Percentiles rank a stretch among this genome's conserved stretches.
Conservation (phyloP, 169 alveolate species). For the Babesia sp. region DNA sequence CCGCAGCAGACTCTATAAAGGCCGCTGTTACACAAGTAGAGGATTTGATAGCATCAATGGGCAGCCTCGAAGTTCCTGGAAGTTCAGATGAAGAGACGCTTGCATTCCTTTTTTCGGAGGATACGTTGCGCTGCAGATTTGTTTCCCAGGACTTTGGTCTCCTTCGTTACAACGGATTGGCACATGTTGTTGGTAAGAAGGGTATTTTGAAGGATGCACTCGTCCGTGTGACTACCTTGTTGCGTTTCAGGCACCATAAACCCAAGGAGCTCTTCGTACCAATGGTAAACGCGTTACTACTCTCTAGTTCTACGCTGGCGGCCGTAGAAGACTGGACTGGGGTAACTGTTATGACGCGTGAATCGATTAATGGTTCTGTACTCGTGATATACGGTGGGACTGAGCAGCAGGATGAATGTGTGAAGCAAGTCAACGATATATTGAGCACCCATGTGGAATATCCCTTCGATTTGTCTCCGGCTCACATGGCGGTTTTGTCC, state of each 20-base stretch:
- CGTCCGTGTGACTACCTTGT: slow-evolving; percentile 3
- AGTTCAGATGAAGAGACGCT: slow-evolving; percentile 5
- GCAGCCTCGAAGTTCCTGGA: slow-evolving; percentile 13
- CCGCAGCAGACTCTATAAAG: slow-evolving; percentile 5
- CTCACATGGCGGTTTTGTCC: slow-evolving; percentile 42
- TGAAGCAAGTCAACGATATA: slow-evolving; percentile 31
- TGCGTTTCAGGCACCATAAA: not conserved
- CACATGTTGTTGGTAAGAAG: slow-evolving; percentile 10
- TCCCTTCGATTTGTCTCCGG: slow-evolving; percentile 26
- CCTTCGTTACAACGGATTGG: slow-evolving; percentile 18
- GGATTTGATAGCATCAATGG: slow-evolving; percentile 6
- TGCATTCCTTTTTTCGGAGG: slow-evolving; percentile 25
- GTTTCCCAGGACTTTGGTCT: slow-evolving; percentile 32
- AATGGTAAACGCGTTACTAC: slow-evolving; percentile 10
- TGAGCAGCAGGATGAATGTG: slow-evolving; percentile 54
- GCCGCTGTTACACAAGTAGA: slow-evolving; percentile 4
- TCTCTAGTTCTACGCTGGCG: slow-evolving; percentile 14
- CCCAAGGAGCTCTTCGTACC: slow-evolving; percentile 24
- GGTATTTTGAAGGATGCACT: slow-evolving; percentile 1
- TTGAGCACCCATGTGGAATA: slow-evolving; percentile 18
- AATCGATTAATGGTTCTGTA: slow-evolving; percentile 26
- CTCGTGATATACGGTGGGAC: slow-evolving; percentile 35
- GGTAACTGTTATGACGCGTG: slow-evolving; percentile 16
- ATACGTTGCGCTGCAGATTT: slow-evolving; percentile 1
- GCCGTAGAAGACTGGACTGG: slow-evolving; percentile 43